Base-by-base conservation (phyloP, 106 monocot genomes). In the Acanthochlamys bracteata region DNA sequence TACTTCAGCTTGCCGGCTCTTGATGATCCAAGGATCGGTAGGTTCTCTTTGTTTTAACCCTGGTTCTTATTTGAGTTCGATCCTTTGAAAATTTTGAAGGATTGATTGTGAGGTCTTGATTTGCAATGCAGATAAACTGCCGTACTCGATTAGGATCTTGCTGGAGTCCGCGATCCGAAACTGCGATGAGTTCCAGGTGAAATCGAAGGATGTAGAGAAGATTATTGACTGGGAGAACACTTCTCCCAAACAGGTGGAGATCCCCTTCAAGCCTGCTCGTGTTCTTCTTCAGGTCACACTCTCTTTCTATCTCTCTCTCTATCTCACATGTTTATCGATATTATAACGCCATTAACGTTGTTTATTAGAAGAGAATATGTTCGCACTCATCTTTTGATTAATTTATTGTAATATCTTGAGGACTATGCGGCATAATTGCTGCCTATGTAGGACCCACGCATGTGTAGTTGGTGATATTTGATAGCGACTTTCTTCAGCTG, bases 221-320 rank as follows among this genome's bases (percentile, higher is more conserved):
- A 96, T 90, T 24, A 82, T 96, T 61, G 90, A 96, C 63, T 96
- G 95, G 95, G 87, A 90, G 66, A 96, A 90, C 60, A 78, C 84
- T 47, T 70, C 95, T 41, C 87, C 90, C 7, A 90, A 83, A 53
- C 75, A 71, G 24, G 90, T 90, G 26, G 90, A 96, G 60, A 96
- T 96, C 41, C 84, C 90, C 3, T 96, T 96, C 69, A 96, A 96
- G 74, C 95, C 95, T 63, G 95, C 95, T 40, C 90, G 90, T 63
- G 90, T 96, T 52, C 90, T 96, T 41, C 82, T 96, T 40, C 95
- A 96, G 90, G 95, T n/a, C n/a, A n/a, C n/a, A n/a, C n/a, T n/a
- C n/a, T n/a, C n/a, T n/a, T n/a, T n/a, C n/a, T n/a, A n/a, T n/a
- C n/a, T n/a, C n/a, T n/a, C n/a, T n/a, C n/a, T n/a, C n/a, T n/a